Percentiles rank a stretch among this genome's conserved stretches.
Evolutionary conservation across 805 yeast genomes (phyloP).

Genomic region (Lipomyces sp.): DNA sequence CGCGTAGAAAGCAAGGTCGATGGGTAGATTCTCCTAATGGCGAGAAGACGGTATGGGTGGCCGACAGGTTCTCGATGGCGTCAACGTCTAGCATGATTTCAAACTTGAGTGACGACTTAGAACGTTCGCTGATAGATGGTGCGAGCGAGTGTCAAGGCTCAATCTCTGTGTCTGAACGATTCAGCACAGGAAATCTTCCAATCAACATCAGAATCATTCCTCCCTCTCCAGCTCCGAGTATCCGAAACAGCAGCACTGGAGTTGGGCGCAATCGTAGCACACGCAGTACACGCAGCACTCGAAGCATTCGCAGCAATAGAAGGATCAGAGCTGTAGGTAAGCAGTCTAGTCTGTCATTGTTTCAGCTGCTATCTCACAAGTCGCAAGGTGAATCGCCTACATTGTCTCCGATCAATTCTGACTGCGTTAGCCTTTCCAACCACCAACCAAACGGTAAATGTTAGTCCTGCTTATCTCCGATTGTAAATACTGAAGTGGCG

Average conservation of each 20-base stretch:
- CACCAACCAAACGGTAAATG: neutral
- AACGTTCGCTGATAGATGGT: neutral
- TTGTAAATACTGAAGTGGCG: neutral
- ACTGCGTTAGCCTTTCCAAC: neutral
- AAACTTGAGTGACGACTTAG: neutral
- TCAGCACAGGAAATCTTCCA: neutral
- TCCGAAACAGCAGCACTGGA: neutral
- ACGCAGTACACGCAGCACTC: neutral
- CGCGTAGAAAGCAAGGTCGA: constrained; percentile 20
- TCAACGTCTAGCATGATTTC: neutral
- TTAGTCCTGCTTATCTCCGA: neutral
- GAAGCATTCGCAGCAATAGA: neutral
- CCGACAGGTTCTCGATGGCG: constrained; percentile 27
- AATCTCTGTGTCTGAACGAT: neutral
- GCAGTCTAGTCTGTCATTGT: neutral
- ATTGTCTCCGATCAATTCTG: neutral
- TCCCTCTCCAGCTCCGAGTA: neutral
- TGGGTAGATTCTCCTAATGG: constrained; percentile 34
- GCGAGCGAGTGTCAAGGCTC: neutral
- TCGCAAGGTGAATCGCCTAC: neutral
- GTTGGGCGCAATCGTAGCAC: neutral
- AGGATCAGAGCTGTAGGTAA: neutral
- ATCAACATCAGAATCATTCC: constrained; percentile 1
- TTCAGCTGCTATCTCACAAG: neutral
- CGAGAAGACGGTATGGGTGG: constrained; percentile 30